Conservation (phyloP, 2,329 filamentous ascomycete species). For the Penicillium sumatraense region DNA sequence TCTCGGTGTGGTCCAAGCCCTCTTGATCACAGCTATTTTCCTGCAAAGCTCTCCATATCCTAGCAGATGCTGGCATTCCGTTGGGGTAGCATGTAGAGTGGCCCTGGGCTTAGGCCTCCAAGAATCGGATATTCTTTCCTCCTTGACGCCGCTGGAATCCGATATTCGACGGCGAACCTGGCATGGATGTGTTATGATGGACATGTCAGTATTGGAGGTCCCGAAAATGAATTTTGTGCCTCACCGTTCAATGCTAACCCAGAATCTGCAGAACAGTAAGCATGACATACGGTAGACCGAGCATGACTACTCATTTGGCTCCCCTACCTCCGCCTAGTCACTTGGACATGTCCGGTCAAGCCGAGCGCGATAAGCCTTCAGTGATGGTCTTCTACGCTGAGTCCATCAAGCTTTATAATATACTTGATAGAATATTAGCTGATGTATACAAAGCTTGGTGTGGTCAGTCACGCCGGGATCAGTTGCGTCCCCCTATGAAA, state of each 20-base stretch:
- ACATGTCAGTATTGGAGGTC: slow-evolving; percentile 25
- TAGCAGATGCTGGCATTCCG: slow-evolving; percentile 43
- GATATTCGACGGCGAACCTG: slow-evolving; percentile 36
- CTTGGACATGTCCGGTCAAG: not conserved
- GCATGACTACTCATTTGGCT: slow-evolving; percentile 24
- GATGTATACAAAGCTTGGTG: slow-evolving; percentile 10
- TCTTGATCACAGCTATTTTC: slow-evolving; percentile 40
- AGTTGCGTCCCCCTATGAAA: not conserved
- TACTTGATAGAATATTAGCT: slow-evolving; percentile 5
- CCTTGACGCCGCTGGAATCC: slow-evolving; percentile 23
- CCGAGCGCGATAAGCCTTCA: not conserved
- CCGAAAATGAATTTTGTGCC: no score
- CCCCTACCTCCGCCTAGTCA: slow-evolving; percentile 1
- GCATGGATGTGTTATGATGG: slow-evolving; percentile 39
- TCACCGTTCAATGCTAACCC: slow-evolving; percentile 7
- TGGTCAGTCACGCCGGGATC: slow-evolving; percentile 1
- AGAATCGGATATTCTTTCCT: slow-evolving; percentile 20
- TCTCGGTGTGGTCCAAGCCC: slow-evolving; percentile 39
- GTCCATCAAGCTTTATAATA: slow-evolving; percentile 5
- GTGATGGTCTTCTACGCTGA: not conserved
- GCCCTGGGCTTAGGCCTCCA: slow-evolving; percentile 45
- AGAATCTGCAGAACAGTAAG: slow-evolving; percentile 27
- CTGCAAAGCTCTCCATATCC: slow-evolving; percentile 42
- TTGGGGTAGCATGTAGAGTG: slow-evolving; percentile 41
- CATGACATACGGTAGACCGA: slow-evolving; percentile 32